phyloP scores from a whole-genome alignment of 75 land plant species.

The Pinus tabuliformis region DNA sequence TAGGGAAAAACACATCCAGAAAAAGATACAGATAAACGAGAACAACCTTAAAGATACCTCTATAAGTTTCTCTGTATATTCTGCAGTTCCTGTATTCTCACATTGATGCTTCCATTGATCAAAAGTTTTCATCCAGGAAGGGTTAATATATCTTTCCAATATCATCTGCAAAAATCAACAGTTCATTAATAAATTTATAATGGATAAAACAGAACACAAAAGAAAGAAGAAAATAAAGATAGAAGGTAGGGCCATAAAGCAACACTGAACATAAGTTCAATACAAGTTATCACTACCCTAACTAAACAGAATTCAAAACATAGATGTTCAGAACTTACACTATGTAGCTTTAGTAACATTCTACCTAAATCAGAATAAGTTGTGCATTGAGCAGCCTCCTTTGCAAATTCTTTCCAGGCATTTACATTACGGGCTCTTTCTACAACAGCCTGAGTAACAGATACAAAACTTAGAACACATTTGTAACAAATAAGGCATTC shows the following conservation, averaged over 20 bases:
- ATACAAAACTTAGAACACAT: neutral
- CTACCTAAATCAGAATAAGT: conserved; percentile 74
- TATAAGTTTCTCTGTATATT: conserved; percentile 63
- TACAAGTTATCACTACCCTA: neutral
- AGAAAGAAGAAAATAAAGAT: neutral
- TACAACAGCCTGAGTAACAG: conserved; percentile 61
- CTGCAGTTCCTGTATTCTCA: conserved; percentile 67
- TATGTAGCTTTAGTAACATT: conserved; percentile 78
- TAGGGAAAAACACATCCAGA: neutral
- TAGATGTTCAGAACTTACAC: conserved; percentile 38
- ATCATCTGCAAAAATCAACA: conserved; percentile 54
- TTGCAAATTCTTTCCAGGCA: conserved; percentile 85
- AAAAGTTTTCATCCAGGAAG: conserved; percentile 54
- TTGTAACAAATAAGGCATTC: neutral
- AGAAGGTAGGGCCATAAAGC: neutral
- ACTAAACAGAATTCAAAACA: neutral
- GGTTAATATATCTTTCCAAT: conserved; percentile 36
- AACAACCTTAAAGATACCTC: conserved; percentile 49
- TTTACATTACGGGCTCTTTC: conserved; percentile 68
- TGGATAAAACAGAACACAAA: neutral
- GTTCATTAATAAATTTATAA: neutral
- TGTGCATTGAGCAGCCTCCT: conserved; percentile 63
- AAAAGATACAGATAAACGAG: neutral
- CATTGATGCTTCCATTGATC: conserved; percentile 62
- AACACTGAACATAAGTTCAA: neutral